These are phyloP conservation scores for Citropsis articulata DNA, from an alignment of 345 rosid genomes.

Conservation along the genomic window DNA sequence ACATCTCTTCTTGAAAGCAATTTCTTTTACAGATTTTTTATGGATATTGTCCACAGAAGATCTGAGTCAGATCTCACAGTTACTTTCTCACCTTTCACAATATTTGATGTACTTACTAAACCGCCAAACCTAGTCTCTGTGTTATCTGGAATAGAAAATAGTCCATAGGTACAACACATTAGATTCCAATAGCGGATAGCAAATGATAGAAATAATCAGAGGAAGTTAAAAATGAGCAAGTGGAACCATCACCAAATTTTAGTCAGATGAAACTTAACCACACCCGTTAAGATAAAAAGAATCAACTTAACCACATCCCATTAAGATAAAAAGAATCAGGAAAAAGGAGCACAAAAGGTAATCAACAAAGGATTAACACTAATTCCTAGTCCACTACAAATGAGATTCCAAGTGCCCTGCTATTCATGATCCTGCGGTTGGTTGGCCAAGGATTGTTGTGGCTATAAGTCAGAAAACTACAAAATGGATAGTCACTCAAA, in stretches of 20 bases:
- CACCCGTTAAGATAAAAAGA: background rate
- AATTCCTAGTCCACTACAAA: background rate
- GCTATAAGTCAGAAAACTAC: background rate
- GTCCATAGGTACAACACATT: background rate
- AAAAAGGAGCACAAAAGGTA: background rate
- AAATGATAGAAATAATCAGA: background rate
- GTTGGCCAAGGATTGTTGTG: background rate
- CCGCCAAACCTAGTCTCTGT: conserved; percentile 84
- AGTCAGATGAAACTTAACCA: background rate
- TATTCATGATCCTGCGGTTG: background rate
- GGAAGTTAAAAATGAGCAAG: background rate
- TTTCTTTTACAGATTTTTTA: conserved; percentile 32
- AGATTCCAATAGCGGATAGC: background rate
- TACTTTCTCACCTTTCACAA: conserved; percentile 50
- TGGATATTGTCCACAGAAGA: conserved; percentile 94
- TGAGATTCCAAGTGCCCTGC: background rate
- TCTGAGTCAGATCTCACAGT: conserved; percentile 74
- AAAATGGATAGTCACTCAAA: background rate
- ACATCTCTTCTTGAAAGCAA: background rate
- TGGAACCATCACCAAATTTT: background rate
- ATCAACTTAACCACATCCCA: background rate
- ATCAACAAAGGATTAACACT: background rate
- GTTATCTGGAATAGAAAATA: conserved; percentile 40
- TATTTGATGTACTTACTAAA: conserved; percentile 79
- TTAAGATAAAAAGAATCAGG: no score